Conservation (phyloP, 179 eudicot species). For the Beta macrorhiza region DNA sequence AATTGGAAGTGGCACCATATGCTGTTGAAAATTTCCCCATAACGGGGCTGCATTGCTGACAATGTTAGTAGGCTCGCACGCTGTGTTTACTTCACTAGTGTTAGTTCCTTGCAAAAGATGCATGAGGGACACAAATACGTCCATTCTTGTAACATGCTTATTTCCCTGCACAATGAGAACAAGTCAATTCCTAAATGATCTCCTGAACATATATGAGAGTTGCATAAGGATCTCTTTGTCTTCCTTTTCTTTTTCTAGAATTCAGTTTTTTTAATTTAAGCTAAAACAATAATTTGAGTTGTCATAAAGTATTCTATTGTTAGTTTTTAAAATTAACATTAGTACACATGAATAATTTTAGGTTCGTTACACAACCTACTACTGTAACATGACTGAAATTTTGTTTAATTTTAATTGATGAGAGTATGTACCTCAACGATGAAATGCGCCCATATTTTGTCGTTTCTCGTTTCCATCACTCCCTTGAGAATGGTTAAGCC, state of each 20-base stretch:
- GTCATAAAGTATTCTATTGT: too few relatives aligned
- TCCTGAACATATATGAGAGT: too few relatives aligned
- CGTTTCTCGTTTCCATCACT: conserved; percentile 60
- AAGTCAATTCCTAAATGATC: too few relatives aligned
- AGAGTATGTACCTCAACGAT: conserved; percentile 65
- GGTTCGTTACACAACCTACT: too few relatives aligned
- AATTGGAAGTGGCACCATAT: conserved; percentile 39
- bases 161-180: conserved; percentile 37
- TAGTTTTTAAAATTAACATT: neutral
- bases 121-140: conserved; percentile 56
- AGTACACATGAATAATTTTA: too few relatives aligned
- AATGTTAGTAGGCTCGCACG: conserved; percentile 22
- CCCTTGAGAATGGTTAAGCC: conserved; percentile 85
- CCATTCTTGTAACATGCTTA: conserved; percentile 48
- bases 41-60: conserved; percentile 21
- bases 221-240: too few relatives aligned
- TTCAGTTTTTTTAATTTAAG: too few relatives aligned
- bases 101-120: conserved; percentile 48
- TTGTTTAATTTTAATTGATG: too few relatives aligned
- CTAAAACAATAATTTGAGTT: too few relatives aligned
- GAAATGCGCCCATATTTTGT: conserved; percentile 73
- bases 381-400: too few relatives aligned
- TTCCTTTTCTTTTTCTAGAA: too few relatives aligned
- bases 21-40: conserved; percentile 38
- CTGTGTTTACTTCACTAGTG: conserved; percentile 22